Evolutionary conservation across 768 basidiomycete genomes (phyloP), one percentile per base, ranked within the genome.

Genomic region (Termitomyces sp.): DNA sequence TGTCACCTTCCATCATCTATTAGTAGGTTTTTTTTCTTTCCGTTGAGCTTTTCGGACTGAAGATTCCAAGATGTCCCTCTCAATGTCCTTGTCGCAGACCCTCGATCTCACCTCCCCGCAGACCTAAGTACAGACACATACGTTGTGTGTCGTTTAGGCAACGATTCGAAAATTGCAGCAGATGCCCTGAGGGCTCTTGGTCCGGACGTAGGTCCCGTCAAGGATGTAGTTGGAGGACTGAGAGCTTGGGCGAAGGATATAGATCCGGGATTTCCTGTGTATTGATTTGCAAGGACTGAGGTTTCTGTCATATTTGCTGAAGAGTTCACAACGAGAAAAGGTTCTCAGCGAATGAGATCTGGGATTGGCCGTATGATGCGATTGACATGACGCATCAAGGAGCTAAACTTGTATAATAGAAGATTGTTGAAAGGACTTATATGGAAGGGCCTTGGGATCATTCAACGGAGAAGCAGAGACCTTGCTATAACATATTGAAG

Each of bases 121-220:
- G 59, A 64, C 40, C 46, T 56, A 26, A 51, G 57, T 19, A 66
- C 60, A 10, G 67, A 74, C 9, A 73, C 74, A 6, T 84, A 84
- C 57, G 72, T 97, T 17, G 69, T 97, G 26, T 98, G 95, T 69
- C 80, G 92, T 30, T 74, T 93, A 21, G 95, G 96, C 5, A 98
- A 98, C 64, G 96, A 98, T 68, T 96, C 93, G 1, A 90, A 93
- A 67, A 79, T 91, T 19, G 96, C 94, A 30, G 93, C 84, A 0
- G 75, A 83, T 35, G 83, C 84, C 5, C 64, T 92, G 19, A 68
- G 79, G 54, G 64, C 63, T 17, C 72, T 70, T 8, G 62, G 65
- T 46, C 62, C 58, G 21, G 67, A 64, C 45, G 61, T 65, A 6
- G 47, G 57, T 5, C 62, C 72, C 35, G 72, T 89, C 17, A 81